phyloP scores from a whole-genome alignment of 352 stramenopile species.

The Phytophthora tubulina region DNA sequence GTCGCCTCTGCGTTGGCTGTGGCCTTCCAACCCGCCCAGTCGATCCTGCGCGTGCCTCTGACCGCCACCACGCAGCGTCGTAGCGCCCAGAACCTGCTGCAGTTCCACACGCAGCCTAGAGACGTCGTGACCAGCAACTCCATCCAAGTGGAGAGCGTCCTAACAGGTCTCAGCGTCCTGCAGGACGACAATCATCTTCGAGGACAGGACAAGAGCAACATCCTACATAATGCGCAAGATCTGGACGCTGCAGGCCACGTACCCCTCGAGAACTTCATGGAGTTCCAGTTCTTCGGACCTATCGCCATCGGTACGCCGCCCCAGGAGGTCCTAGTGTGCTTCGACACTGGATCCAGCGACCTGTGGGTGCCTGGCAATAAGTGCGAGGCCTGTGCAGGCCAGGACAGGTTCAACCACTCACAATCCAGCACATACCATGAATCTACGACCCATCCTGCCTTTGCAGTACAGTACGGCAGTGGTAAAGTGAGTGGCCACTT shows the following conservation, averaged over 20 bases:
- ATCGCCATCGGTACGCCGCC: conserved; percentile 70
- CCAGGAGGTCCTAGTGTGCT: conserved; percentile 80
- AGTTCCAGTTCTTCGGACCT: conserved; percentile 86
- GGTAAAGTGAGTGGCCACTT: conserved; percentile 73
- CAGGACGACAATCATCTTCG: conserved; percentile 18
- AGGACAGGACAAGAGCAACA: neutral
- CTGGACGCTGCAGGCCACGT: conserved; percentile 54
- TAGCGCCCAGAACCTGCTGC: conserved; percentile 46
- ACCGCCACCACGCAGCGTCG: conserved; percentile 32
- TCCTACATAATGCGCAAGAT: conserved; percentile 44
- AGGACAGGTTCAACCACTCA: conserved; percentile 59
- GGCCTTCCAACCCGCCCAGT: neutral
- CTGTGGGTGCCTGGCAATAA: conserved; percentile 73
- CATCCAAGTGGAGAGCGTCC: conserved; percentile 18
- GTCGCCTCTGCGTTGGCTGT: conserved; percentile 14
- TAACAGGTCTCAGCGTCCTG: conserved; percentile 33
- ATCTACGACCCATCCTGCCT: conserved; percentile 47
- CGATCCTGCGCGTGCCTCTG: conserved; percentile 59
- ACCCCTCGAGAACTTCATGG: conserved; percentile 82
- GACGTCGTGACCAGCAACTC: neutral
- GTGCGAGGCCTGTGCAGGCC: conserved; percentile 68
- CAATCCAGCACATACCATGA: conserved; percentile 58
- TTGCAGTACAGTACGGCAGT: conserved; percentile 81
- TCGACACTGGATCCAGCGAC: conserved; percentile 86
- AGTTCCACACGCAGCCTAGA: conserved; percentile 47